Base-by-base conservation (phyloP, 768 basidiomycete species). In the Pholiota conissans region DNA sequence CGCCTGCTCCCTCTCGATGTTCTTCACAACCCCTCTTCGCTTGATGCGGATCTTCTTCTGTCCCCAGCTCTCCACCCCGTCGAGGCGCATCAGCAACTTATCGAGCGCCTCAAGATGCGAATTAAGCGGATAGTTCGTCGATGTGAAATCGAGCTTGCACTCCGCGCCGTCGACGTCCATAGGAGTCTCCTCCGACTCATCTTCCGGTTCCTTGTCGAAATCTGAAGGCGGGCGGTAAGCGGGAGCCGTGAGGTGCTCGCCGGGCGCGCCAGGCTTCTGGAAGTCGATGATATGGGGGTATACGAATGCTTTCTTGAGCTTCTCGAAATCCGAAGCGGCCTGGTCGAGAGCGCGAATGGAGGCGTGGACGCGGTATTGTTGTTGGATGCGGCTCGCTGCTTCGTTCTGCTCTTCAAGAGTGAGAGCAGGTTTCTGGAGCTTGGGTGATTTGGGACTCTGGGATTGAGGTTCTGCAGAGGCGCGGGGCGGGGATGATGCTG, bases 61-160 rank as follows among this genome's bases (percentile, higher is more conserved):
- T 0, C 89, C 89, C 61, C 77, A 79, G 61, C 84, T 87, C 63
- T 89, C 83, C 20, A 92, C 79, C 0, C 79, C 83, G 62, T 92
- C 90, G 10, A 92, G 80, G 60, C 78, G 77, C 46, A 81, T 77
- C n/a, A 92, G 75, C 11, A 92, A 70, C 37, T 81, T 82, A 55
- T 81, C 81, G 30, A 91, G 76, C 45, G 77, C 73, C 62, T 91
- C 83, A n/a, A 77, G 73, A 69, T 90, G 86, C 13, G 72, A 76
- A 69, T 86, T 85, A 20, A 91, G 69, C 0, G 80, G 69, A 18
- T 79, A 84, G 67, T 92, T 91, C 42, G 67, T 74, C 1, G 79
- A 71, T 6, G 85, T 84, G 72, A 79, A 92, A 3, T 84, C 82
- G 32, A 92, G 79, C 65, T 80, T 79, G 67, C 56, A 57, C 63